Conservation (phyloP, 768 basidiomycete species). For the Tulasnella sp. region DNA sequence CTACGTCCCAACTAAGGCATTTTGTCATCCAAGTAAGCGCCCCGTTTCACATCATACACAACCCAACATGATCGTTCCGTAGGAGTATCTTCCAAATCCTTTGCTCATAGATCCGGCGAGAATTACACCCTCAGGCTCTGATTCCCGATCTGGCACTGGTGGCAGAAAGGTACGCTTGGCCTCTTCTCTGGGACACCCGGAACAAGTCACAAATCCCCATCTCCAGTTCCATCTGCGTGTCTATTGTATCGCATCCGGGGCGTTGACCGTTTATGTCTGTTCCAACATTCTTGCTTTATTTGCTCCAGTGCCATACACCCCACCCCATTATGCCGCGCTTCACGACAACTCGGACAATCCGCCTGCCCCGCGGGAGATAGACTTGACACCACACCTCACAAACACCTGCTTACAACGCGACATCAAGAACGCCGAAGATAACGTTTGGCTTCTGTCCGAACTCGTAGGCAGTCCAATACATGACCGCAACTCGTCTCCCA, state of each 20-base stretch:
- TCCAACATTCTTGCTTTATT: slow-evolving; percentile 79
- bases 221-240: slow-evolving; percentile 84
- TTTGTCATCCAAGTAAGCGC: slow-evolving; percentile 81
- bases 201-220: not conserved
- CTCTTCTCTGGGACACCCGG: not conserved
- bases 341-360: slow-evolving; percentile 21
- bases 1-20: slow-evolving; percentile 80
- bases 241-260: slow-evolving; percentile 70
- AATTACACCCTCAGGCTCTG: slow-evolving; percentile 22
- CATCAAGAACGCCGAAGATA: slow-evolving; percentile 34
- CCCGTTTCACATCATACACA: not conserved
- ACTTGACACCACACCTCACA: slow-evolving; percentile 71
- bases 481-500: slow-evolving; percentile 21
- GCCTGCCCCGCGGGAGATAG: slow-evolving; percentile 22
- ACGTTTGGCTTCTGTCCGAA: slow-evolving; percentile 69
- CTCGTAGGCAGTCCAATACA: slow-evolving; percentile 53
- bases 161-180: slow-evolving; percentile 16
- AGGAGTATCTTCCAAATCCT: slow-evolving; percentile 81
- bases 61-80: not conserved
- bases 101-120: slow-evolving; percentile 59
- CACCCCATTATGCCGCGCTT: slow-evolving; percentile 30
- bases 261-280: slow-evolving; percentile 68
- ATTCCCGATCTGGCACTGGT: not conserved
- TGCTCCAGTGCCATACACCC: slow-evolving; percentile 55
- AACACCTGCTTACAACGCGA: slow-evolving; percentile 79